phyloP scores from a whole-genome alignment of 352 stramenopile genomes.

The Phytophthora lateralis region DNA sequence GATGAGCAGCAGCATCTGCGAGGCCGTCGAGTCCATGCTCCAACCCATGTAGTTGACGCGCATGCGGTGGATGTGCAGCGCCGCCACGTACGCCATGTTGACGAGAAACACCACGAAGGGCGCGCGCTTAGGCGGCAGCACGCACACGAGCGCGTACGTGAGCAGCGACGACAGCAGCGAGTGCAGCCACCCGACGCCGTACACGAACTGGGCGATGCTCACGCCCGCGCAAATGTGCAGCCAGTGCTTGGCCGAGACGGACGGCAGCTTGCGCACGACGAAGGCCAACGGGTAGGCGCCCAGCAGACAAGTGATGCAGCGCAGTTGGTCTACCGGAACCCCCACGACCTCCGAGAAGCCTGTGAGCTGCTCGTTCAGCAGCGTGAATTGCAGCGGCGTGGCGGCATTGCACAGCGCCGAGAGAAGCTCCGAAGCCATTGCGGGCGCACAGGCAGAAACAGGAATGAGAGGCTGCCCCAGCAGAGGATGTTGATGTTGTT shows the following conservation, averaged over 20 bases:
- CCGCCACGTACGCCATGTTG: conserved; percentile 93
- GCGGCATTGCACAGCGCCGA: conserved; percentile 33
- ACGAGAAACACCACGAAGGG: conserved; percentile 91
- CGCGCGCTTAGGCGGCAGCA: conserved; percentile 50
- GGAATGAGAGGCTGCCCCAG: conserved; percentile 26
- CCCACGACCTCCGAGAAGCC: conserved; percentile 38
- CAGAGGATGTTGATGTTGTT: conserved; percentile 4
- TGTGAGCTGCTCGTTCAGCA: conserved; percentile 54
- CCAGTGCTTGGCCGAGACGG: conserved; percentile 86
- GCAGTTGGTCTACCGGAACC: conserved; percentile 65
- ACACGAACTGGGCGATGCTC: conserved; percentile 95
- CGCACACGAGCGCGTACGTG: conserved; percentile 85
- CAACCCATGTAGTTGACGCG: conserved; percentile 96
- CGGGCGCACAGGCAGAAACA: conserved; percentile 10
- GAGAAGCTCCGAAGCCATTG: conserved; percentile 27
- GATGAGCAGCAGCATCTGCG: conserved; percentile 96
- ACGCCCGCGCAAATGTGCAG: conserved; percentile 92
- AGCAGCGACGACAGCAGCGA: conserved; percentile 91
- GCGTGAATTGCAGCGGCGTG: conserved; percentile 58
- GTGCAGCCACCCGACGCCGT: conserved; percentile 94
- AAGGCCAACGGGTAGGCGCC: conserved; percentile 92
- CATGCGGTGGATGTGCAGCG: conserved; percentile 94
- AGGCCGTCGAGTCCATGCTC: conserved; percentile 85
- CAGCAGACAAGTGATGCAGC: conserved; percentile 91
- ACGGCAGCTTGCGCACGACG: conserved; percentile 88